phyloP scores from a whole-genome alignment of 495 filamentous ascomycete genomes.

The Sporormia fimetaria region DNA sequence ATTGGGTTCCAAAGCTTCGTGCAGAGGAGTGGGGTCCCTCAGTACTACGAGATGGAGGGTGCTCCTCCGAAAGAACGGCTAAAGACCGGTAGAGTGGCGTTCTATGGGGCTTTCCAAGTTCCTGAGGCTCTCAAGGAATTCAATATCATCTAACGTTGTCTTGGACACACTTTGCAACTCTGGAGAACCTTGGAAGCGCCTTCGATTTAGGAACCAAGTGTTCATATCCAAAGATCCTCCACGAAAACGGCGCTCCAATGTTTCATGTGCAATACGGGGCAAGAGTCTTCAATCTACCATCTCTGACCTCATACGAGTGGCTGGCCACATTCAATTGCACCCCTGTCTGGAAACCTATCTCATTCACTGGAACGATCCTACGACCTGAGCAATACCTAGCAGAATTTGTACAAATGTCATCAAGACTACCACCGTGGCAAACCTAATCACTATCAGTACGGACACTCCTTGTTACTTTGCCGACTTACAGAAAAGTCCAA shows the following conservation, averaged over 20 bases:
- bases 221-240: too few species aligned
- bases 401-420: conserved; percentile 12
- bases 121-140: conserved; percentile 11
- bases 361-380: conserved; percentile 5
- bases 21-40: conserved; percentile 7
- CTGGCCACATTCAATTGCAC: too few species aligned
- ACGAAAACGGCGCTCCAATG: too few species aligned
- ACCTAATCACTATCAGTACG: conserved; percentile 2
- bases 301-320: too few species aligned
- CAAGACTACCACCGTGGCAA: conserved; percentile 11
- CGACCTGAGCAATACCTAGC: conserved; percentile 6
- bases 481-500: conserved; percentile 16
- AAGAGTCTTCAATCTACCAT: too few species aligned
- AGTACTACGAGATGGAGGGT: conserved; percentile 11
- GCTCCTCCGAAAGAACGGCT: conserved; percentile 6
- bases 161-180: too few species aligned
- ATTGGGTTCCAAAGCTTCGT: conserved; percentile 14
- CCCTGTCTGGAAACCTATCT: not conserved
- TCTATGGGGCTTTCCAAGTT: conserved; percentile 12
- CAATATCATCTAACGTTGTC: too few species aligned
- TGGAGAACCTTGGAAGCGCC: too few species aligned
- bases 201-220: too few species aligned
- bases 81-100: conserved; percentile 10
- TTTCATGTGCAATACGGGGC: too few species aligned
- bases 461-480: not conserved